Percentiles rank a stretch among this genome's conserved stretches.
phyloP scores from a whole-genome alignment of 768 basidiomycete species.

The Panaeolus cyanescens region DNA sequence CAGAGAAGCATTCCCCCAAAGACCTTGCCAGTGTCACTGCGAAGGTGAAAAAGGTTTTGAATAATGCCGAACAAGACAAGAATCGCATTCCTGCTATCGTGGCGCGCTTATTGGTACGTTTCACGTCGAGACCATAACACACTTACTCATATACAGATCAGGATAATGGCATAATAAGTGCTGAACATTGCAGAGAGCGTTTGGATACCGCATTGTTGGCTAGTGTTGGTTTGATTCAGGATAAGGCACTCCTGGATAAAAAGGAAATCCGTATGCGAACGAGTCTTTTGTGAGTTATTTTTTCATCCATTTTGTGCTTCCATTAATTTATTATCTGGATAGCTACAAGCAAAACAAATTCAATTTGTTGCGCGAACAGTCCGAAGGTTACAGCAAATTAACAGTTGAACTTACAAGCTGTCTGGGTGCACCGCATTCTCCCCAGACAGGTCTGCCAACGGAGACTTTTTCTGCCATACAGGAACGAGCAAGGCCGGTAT shows the following conservation, averaged over 20 bases:
- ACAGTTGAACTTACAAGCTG: constrained; percentile 79
- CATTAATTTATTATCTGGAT: constrained; percentile 9
- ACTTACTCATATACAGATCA: constrained; percentile 24
- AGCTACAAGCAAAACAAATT: constrained; percentile 99
- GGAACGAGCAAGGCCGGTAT: constrained; percentile 67
- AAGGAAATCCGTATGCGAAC: constrained; percentile 83
- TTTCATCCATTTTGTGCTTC: not conserved
- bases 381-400: constrained; percentile 96
- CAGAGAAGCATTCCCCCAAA: constrained; percentile 25
- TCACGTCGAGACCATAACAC: constrained; percentile 5
- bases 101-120: constrained; percentile 60
- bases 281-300: constrained; percentile 69
- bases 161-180: constrained; percentile 59
- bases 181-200: constrained; percentile 69
- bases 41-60: constrained; percentile 50
- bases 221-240: constrained; percentile 66
- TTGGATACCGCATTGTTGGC: constrained; percentile 68
- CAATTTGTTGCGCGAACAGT: constrained; percentile 95
- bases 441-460: constrained; percentile 62
- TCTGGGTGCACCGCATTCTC: constrained; percentile 74
- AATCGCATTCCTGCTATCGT: constrained; percentile 58
- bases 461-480: constrained; percentile 61
- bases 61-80: constrained; percentile 64
- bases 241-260: constrained; percentile 67
- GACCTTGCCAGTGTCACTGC: constrained; percentile 19